Conservation (phyloP, 2,329 filamentous ascomycete species). For the Davidsoniella neocaledoniae region DNA sequence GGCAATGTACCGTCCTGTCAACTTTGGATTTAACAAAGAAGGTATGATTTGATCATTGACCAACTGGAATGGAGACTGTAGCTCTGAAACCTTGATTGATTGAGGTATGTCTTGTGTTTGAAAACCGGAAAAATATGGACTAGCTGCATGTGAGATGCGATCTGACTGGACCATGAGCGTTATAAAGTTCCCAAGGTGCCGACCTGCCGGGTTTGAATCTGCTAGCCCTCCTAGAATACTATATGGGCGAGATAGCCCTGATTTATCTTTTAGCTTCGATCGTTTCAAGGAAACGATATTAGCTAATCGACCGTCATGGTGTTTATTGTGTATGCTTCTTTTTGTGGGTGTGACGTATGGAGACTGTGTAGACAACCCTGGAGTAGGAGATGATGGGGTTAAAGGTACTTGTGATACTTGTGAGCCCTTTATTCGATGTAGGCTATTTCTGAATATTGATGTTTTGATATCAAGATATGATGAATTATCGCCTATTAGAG, state of each 20-base stretch:
- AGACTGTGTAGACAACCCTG: too few relatives aligned
- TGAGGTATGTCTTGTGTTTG: too few relatives aligned
- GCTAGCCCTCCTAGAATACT: neutral
- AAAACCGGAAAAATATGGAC: neutral
- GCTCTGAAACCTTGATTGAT: too few relatives aligned
- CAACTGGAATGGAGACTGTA: too few relatives aligned
- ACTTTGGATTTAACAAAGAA: too few relatives aligned
- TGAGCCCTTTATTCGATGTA: too few relatives aligned
- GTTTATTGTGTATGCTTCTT: constrained; percentile 1
- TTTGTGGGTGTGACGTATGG: neutral
- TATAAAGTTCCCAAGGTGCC: constrained; percentile 18
- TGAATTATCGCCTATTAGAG: too few relatives aligned
- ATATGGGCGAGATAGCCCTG: neutral
- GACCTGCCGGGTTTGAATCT: constrained; percentile 13
- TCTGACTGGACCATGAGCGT: constrained; percentile 8
- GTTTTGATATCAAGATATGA: too few relatives aligned
- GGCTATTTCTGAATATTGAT: too few relatives aligned
- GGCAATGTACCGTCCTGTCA: constrained; percentile 4
- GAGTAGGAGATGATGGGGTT: too few relatives aligned
- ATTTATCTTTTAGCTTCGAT: neutral
- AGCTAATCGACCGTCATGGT: neutral
- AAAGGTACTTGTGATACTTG: too few relatives aligned
- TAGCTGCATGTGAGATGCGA: constrained; percentile 2
- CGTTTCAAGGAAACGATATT: constrained; percentile 5
- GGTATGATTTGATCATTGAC: too few relatives aligned